Percentiles rank a stretch among this genome's conserved stretches.
phyloP scores from a whole-genome alignment of 208 protist species.

The Acanthamoeba healyi region DNA sequence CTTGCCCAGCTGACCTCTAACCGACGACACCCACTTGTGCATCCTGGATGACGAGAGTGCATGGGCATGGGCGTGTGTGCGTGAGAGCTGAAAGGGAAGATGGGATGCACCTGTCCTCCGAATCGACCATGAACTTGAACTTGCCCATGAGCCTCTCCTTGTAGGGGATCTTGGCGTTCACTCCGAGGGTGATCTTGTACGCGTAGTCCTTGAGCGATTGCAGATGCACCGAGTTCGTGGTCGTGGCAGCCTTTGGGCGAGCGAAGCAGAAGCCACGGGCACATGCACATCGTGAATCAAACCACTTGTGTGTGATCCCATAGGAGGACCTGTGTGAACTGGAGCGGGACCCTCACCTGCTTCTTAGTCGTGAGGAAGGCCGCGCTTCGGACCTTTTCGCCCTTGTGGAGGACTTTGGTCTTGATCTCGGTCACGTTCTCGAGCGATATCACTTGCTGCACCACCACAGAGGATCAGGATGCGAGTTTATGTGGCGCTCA shows the following conservation, averaged over 20 bases:
- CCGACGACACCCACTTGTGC: constrained; percentile 26
- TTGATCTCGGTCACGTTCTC: constrained; percentile 57
- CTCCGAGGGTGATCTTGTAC: constrained; percentile 51
- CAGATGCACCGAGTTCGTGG: constrained; percentile 40
- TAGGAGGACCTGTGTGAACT: neutral
- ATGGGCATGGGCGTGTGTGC: too few relatives aligned
- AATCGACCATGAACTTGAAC: constrained; percentile 66
- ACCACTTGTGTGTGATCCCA: neutral
- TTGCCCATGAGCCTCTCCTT: constrained; percentile 48
- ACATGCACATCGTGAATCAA: too few relatives aligned
- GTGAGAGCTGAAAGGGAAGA: too few relatives aligned
- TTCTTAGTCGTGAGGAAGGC: constrained; percentile 36
- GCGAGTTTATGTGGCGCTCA: too few relatives aligned
- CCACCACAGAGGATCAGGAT: too few relatives aligned
- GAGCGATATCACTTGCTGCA: constrained; percentile 60
- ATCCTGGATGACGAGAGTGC: too few relatives aligned
- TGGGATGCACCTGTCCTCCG: neutral
- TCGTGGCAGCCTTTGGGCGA: neutral
- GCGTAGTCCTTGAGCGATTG: constrained; percentile 45
- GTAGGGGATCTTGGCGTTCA: constrained; percentile 40
- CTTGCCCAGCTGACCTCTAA: constrained; percentile 26
- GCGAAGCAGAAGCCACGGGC: too few relatives aligned
- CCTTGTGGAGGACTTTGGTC: constrained; percentile 7
- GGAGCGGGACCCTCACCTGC: neutral
- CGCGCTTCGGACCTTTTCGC: neutral